Base-by-base conservation (phyloP, 164 flowering plant species). In the Annona squamosa region DNA sequence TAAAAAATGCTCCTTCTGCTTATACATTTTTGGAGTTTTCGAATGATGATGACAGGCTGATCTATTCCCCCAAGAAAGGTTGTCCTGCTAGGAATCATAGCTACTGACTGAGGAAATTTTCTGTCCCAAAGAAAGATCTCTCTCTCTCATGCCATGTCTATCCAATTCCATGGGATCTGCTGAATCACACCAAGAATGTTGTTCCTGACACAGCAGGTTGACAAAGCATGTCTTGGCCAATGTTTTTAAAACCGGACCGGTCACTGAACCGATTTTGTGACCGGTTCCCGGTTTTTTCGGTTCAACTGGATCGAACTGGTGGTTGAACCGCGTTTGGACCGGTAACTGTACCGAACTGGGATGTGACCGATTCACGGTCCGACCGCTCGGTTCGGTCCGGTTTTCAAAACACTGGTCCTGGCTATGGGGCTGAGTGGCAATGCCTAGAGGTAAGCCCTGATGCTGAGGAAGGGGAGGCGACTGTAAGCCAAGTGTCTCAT, bases 81-180 rank as follows among this genome's bases (percentile, higher is more conserved):
- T 94, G 97, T 74, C 75, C 76, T 0, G 85, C 79, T n/a, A 84
- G 98, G 63, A 86, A 92, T 65, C 98, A 92, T 78, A 57, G 10
- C 3, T 90, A 89, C 81, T 94, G 97, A 80, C 80, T 89, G 46
- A 79, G 77, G 81, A 85, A 83, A 82, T 85, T 86, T 69, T 86
- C 86, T 76, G 37, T 81, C 94, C 2, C 86, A 80, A 71, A 81
- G 76, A 73, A 81, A 69, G 90, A 92, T 89, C 45, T 63, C 48
- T 77, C 41, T 7, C 61, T 63, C 16, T 63, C 41, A 2, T 9
- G 10, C 46, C 4, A 44, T 26, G 37, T 0, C 37, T 26, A 26
- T 26, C 37, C 37, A 26, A 26, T 26, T 26, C 37, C 37, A 26
- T 26, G 37, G 37, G 37, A 26, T 26, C 37, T 26, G 37, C 37